Evolutionary conservation across 768 basidiomycete genomes (phyloP).

Genomic region (Pholiota microspora): DNA sequence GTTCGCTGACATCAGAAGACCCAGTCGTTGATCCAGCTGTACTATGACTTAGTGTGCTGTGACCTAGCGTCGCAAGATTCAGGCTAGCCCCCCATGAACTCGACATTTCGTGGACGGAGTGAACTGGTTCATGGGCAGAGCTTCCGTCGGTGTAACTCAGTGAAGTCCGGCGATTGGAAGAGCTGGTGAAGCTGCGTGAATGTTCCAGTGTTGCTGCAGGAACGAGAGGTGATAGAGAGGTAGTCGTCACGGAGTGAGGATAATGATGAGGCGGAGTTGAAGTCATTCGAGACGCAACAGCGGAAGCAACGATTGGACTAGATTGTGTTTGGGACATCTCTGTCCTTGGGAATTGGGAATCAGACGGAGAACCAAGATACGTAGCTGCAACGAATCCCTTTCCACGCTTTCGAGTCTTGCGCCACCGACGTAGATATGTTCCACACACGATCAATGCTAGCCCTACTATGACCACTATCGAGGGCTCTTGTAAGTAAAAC

Average conservation of each 20-base stretch:
- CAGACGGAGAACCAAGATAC: constrained; percentile 6
- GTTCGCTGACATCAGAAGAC: constrained; percentile 1
- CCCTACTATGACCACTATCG: constrained; percentile 19
- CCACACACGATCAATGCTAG: constrained; percentile 19
- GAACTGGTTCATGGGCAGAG: constrained; percentile 12
- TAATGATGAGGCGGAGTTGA: constrained; percentile 10
- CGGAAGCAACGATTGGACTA: constrained; percentile 16
- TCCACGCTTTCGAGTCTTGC: constrained; percentile 20
- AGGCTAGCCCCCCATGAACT: constrained; percentile 3
- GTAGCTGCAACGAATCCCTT: constrained; percentile 13
- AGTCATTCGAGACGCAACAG: constrained; percentile 12
- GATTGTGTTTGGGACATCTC: constrained; percentile 22
- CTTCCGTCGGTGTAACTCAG: constrained; percentile 13
- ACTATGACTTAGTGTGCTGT: not conserved
- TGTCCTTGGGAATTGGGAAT: constrained; percentile 3
- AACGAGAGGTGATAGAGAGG: constrained; percentile 16
- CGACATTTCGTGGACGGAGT: constrained; percentile 12
- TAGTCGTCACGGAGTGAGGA: not conserved
- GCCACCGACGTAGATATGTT: constrained; percentile 16
- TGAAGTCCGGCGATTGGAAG: constrained; percentile 15
- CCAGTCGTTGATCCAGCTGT: not conserved
- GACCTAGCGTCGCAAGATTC: not conserved
- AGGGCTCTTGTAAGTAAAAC: not conserved
- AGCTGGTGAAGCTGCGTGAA: constrained; percentile 12
- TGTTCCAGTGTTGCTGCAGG: constrained; percentile 8